Evolutionary conservation across 495 filamentous ascomycete genomes (phyloP).

Genomic region (Lineolata rhizophorae): DNA sequence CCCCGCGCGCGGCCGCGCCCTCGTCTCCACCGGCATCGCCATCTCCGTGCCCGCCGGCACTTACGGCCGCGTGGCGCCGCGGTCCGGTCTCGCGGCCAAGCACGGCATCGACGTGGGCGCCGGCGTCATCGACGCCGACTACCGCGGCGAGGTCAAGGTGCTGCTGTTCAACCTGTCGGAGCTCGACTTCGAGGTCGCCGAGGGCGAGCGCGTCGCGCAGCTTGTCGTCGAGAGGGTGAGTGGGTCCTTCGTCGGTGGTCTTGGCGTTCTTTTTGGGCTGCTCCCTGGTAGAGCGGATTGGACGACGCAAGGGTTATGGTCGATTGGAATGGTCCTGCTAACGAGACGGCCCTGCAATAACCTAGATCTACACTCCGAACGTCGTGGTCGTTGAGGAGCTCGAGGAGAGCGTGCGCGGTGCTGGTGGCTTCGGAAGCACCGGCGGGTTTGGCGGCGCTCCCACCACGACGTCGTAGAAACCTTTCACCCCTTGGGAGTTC

Average conservation of each 20-base stretch:
- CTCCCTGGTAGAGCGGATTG: no score
- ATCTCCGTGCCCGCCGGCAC: constrained; percentile 76
- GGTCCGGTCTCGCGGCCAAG: constrained; percentile 78
- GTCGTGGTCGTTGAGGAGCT: constrained; percentile 70
- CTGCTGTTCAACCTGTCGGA: constrained; percentile 84
- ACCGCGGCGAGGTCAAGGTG: constrained; percentile 82
- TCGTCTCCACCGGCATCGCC: constrained; percentile 76
- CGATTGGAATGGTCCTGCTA: constrained; percentile 13
- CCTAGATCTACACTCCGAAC: constrained; percentile 85
- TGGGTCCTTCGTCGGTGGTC: no score
- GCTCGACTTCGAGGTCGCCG: constrained; percentile 57
- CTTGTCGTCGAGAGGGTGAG: constrained; percentile 67
- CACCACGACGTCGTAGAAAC: no score
- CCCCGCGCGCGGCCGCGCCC: constrained; percentile 56
- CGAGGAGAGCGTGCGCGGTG: constrained; percentile 76
- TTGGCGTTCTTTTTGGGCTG: no score
- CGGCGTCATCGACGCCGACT: constrained; percentile 94
- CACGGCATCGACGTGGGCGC: constrained; percentile 89
- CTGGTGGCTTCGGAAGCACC: constrained; percentile 86
- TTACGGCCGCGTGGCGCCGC: constrained; percentile 81
- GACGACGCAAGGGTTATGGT: constrained; percentile 23
- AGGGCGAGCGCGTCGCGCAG: constrained; percentile 81
- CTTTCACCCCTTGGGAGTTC: no score
- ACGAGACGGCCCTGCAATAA: no score
- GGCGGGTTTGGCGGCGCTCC: constrained; percentile 40